phyloP scores from a whole-genome alignment of 2,329 filamentous ascomycete species.

The Phialophora verrucosa region DNA sequence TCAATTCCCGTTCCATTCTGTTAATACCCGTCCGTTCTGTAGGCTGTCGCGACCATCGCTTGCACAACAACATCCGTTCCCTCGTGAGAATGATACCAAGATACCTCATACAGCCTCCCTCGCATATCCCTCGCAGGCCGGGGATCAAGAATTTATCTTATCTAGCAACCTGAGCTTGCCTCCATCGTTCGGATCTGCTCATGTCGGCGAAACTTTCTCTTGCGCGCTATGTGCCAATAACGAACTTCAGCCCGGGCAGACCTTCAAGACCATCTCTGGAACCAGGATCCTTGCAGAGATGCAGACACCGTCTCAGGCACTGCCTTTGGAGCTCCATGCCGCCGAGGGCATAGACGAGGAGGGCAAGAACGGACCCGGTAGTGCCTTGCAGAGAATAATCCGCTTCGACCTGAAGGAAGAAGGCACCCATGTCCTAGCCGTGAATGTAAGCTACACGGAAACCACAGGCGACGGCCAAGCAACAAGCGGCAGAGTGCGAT shows the following conservation, averaged over 20 bases:
- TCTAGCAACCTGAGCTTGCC: conserved; percentile 73
- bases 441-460: conserved; percentile 94
- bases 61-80: conserved; percentile 53
- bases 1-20: neutral
- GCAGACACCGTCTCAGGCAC: conserved; percentile 82
- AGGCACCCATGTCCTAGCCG: conserved; percentile 88
- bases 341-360: conserved; percentile 21
- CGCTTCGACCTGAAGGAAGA: conserved; percentile 91
- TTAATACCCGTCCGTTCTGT: conserved; percentile 15
- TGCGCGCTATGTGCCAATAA: conserved; percentile 98
- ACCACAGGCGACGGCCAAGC: conserved; percentile 60
- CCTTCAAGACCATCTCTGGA: conserved; percentile 65
- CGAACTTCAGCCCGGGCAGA: conserved; percentile 61
- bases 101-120: conserved; percentile 70
- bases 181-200: conserved; percentile 88
- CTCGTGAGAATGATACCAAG: conserved; percentile 52
- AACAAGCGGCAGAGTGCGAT: conserved; percentile 70
- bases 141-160: conserved; percentile 60
- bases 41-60: conserved; percentile 76
- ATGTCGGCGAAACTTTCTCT: conserved; percentile 92
- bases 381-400: conserved; percentile 80
- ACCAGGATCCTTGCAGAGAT: conserved; percentile 89
- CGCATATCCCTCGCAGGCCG: conserved; percentile 66
- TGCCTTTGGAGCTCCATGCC: conserved; percentile 63
- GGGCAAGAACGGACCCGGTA: conserved; percentile 51